A percentile compares a stretch with the other conserved stretches of the same genome.
Conservation (phyloP, 2,329 filamentous ascomycete genomes). For the Claviceps monticola region DNA sequence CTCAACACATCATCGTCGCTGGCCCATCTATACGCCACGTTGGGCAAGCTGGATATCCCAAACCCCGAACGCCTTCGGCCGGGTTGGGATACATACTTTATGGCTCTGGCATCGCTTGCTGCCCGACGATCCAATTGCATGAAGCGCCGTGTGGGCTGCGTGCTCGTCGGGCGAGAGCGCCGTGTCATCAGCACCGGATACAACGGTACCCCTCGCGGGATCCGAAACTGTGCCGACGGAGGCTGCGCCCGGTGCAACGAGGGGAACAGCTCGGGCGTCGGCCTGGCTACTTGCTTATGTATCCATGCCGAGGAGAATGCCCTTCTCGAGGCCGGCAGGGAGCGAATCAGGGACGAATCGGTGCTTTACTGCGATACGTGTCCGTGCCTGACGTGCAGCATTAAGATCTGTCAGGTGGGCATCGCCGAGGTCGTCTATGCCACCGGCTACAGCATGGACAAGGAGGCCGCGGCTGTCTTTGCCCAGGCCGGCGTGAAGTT, state of each 20-base stretch:
- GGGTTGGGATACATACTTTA: conserved; percentile 95
- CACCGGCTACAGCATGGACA: conserved; percentile 90
- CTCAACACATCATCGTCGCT: conserved; percentile 71
- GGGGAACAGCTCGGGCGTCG: conserved; percentile 53
- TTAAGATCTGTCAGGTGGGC: conserved; percentile 96
- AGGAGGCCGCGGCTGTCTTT: conserved; percentile 68
- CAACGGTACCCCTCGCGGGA: conserved; percentile 86
- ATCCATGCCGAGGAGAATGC: conserved; percentile 99
- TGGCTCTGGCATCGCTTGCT: conserved; percentile 86
- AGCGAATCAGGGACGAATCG: conserved; percentile 69
- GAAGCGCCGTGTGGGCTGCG: conserved; percentile 92
- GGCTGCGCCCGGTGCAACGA: conserved; percentile 82
- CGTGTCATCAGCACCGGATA: conserved; percentile 92
- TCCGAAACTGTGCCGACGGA: conserved; percentile 84
- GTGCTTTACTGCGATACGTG: conserved; percentile 93
- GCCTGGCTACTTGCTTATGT: conserved; percentile 78
- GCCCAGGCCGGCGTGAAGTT: conserved; percentile 69
- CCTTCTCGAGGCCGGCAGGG: conserved; percentile 81
- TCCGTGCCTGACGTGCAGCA: conserved; percentile 91
- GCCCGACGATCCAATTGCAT: conserved; percentile 92
- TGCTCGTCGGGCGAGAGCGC: conserved; percentile 65
- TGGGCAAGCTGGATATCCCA: conserved; percentile 62
- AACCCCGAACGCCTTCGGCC: conserved; percentile 71
- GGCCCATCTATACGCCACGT: conserved; percentile 54
- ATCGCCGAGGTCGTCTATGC: conserved; percentile 93